A percentile compares a stretch with the other conserved stretches of the same genome.
These are phyloP conservation scores for Penstemon barbatus DNA, from an alignment of 257 asterid species.

Conservation along the genomic window DNA sequence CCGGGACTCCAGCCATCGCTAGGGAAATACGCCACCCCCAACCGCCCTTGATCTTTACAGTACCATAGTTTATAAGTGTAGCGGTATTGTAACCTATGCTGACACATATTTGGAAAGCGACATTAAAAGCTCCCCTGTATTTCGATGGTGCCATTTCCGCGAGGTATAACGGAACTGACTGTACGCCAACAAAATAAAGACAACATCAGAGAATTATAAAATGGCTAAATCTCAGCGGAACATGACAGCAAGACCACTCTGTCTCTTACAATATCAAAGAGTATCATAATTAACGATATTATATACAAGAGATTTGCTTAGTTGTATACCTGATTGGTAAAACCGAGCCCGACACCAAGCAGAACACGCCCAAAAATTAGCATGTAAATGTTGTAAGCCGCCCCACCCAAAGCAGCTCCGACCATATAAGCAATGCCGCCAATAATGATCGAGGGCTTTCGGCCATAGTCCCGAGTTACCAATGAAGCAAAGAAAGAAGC, in stretches of 20 bases:
- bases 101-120: slow-evolving; percentile 20
- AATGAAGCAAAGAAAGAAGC: slow-evolving; percentile 67
- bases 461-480: slow-evolving; percentile 56
- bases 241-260: no score
- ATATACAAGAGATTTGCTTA: not conserved
- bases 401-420: slow-evolving; percentile 76
- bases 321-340: slow-evolving; percentile 63
- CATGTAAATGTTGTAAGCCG: slow-evolving; percentile 60
- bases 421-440: slow-evolving; percentile 71
- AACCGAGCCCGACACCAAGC: slow-evolving; percentile 82
- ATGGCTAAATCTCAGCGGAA: no score
- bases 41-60: slow-evolving; percentile 21
- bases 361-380: slow-evolving; percentile 66
- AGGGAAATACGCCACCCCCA: slow-evolving; percentile 27
- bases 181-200: slow-evolving; percentile 10
- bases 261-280: no score
- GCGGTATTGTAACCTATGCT: slow-evolving; percentile 12
- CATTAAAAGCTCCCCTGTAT: slow-evolving; percentile 29
- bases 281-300: no score
- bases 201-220: not conserved
- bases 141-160: slow-evolving; percentile 37
- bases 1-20: slow-evolving; percentile 18
- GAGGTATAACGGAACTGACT: slow-evolving; percentile 58
- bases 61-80: slow-evolving; percentile 20
- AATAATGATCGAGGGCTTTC: slow-evolving; percentile 54